A percentile compares a stretch with the other conserved stretches of the same genome.
Conservation (phyloP, 1,284 basidiomycete species). For the Rhizoctonia solani region DNA sequence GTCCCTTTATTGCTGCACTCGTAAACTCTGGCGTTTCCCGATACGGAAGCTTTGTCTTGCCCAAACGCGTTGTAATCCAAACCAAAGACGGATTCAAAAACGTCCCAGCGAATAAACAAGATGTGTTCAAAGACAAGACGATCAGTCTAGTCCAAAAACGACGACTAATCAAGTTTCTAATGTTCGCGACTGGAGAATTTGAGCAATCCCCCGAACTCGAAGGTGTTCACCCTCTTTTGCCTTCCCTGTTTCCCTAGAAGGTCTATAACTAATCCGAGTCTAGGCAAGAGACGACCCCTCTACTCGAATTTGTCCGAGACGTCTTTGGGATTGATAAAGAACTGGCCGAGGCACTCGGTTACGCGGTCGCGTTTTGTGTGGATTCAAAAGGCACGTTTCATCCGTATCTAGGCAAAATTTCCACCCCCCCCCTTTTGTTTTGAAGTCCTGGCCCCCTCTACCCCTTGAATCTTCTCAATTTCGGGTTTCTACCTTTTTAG, state of each 20-base stretch:
- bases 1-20: slow-evolving; percentile 79
- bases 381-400: slow-evolving; percentile 53
- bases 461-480: no score
- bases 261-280: not conserved
- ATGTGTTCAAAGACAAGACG: slow-evolving; percentile 85
- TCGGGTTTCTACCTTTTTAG: no score
- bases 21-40: slow-evolving; percentile 84
- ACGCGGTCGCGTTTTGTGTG: slow-evolving; percentile 71
- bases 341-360: slow-evolving; percentile 64
- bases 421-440: no score
- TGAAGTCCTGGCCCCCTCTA: no score
- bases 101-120: slow-evolving; percentile 91
- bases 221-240: slow-evolving; percentile 32
- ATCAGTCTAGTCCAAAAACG: slow-evolving; percentile 86
- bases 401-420: no score
- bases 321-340: slow-evolving; percentile 65
- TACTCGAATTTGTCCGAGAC: slow-evolving; percentile 63
- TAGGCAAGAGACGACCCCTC: slow-evolving; percentile 58
- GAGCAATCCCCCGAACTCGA: slow-evolving; percentile 62
- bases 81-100: slow-evolving; percentile 50
- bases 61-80: slow-evolving; percentile 71
- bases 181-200: slow-evolving; percentile 77
- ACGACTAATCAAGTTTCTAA: slow-evolving; percentile 88
- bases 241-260: no score
- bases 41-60: slow-evolving; percentile 86